Base-by-base conservation (phyloP, 441 rosid genomes). In the Gossypium lobatum region DNA sequence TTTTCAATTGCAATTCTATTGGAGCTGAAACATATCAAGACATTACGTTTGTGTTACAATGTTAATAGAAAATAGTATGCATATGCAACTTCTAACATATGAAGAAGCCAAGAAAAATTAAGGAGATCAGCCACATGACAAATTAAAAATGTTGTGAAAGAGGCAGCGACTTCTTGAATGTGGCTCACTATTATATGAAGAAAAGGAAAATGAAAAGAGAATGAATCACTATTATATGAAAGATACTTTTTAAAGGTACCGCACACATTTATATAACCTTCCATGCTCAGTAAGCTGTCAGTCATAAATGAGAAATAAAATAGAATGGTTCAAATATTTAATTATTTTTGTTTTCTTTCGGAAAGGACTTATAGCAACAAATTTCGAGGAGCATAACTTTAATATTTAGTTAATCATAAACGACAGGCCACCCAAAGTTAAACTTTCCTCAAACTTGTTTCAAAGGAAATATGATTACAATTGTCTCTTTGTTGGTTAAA, bases 1-100 rank as follows among this genome's bases (percentile, higher is more conserved):
- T 87, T 81, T 84, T 85, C 73, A 77, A 78, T 85, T 87, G 91
- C 83, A 91, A 74, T 80, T 84, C 90, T 61, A 73, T 18, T 18
- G 92, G 91, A 75, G 76, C 69, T 73, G 84, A 71, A 78, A 8
- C 46, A 73, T 66, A 21, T 52, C n/a, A 71, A 65, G 54, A 48
- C 57, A 46, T 62, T 25, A 37, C 14, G 63, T 20, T 50, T 76
- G 34, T 20, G 54, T 72, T 39, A 60, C 61, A 58, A 70, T 21
- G 60, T 71, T 70, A 31, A 64, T 59, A 70, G 62, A 45, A 11
- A 46, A 18, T 42, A 31, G 42, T 17, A 57, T 68, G 18, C 20
- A 31, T n/a, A 13, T 6, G 11, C 65, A 60, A 68, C 55, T 26
- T n/a, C 53, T 21, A 23, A 59, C n/a, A 71, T 21, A 11, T 2